Evolutionary conservation across 179 eudicot species (phyloP).

Genomic region (Monotropa hypopitys): DNA sequence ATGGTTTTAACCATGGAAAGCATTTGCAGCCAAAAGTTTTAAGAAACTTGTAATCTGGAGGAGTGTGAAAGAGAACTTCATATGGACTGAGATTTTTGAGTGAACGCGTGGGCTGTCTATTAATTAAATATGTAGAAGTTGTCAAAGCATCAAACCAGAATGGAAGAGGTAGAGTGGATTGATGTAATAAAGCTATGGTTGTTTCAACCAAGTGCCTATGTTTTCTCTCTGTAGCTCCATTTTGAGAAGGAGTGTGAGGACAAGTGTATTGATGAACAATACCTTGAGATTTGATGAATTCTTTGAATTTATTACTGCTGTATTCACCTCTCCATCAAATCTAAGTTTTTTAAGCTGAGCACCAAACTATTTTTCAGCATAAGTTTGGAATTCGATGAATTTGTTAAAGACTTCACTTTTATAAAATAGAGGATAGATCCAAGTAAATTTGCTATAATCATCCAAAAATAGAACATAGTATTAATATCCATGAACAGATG

Average conservation of each 20-base stretch:
- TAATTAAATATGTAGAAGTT: neutral
- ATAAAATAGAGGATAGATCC: too few relatives aligned
- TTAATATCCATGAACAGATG: neutral
- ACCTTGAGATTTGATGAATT: neutral
- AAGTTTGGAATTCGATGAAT: too few relatives aligned
- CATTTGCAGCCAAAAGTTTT: neutral
- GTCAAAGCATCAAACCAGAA: neutral
- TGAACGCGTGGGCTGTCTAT: neutral
- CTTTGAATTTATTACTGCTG: neutral
- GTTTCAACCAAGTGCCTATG: neutral
- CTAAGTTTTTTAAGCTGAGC: too few relatives aligned
- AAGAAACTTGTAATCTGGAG: neutral
- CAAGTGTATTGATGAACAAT: neutral
- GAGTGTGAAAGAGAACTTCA: neutral
- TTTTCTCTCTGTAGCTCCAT: neutral
- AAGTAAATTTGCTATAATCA: too few relatives aligned
- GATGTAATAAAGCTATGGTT: neutral
- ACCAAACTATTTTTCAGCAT: too few relatives aligned
- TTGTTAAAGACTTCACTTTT: too few relatives aligned
- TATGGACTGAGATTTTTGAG: neutral
- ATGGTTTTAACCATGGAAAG: neutral
- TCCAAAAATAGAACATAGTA: neutral
- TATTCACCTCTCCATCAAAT: too few relatives aligned
- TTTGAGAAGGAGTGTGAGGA: neutral
- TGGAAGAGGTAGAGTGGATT: neutral